Percentiles rank a stretch among this genome's conserved stretches.
Evolutionary conservation across 2,329 filamentous ascomycete species (phyloP).

Genomic region (Lasiodiplodia gonubiensis): DNA sequence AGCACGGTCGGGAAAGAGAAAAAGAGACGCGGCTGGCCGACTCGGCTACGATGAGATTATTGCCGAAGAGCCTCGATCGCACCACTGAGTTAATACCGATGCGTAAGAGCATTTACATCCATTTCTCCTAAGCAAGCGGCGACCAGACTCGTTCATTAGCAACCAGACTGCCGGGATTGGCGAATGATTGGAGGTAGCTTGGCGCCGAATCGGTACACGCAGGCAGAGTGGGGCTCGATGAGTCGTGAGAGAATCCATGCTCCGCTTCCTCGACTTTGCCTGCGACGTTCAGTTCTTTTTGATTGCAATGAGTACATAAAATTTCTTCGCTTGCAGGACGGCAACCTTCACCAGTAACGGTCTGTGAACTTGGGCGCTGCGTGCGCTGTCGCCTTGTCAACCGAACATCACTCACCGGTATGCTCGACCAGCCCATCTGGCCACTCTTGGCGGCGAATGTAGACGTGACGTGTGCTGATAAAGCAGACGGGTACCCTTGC

Average conservation of each 20-base stretch:
- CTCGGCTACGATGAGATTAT: slow-evolving; percentile 9
- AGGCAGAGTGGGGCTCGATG: background rate
- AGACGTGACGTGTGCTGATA: slow-evolving; percentile 9
- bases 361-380: background rate
- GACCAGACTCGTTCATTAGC: background rate
- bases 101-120: background rate
- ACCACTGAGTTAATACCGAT: background rate
- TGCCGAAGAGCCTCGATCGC: background rate
- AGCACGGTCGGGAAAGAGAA: background rate
- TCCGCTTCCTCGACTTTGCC: background rate
- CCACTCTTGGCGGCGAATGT: background rate
- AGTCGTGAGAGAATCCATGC: background rate
- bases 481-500: background rate
- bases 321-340: background rate
- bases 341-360: background rate
- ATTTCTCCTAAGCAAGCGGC: background rate
- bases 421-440: background rate
- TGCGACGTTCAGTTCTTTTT: background rate
- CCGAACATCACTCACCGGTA: background rate
- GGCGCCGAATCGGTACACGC: slow-evolving; percentile 1
- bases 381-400: background rate
- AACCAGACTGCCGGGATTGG: background rate
- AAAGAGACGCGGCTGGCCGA: background rate
- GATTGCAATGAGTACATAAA: background rate
- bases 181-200: background rate